These are phyloP conservation scores for Erodium chrysanthum DNA, from an alignment of 441 rosid species.

Conservation along the genomic window DNA sequence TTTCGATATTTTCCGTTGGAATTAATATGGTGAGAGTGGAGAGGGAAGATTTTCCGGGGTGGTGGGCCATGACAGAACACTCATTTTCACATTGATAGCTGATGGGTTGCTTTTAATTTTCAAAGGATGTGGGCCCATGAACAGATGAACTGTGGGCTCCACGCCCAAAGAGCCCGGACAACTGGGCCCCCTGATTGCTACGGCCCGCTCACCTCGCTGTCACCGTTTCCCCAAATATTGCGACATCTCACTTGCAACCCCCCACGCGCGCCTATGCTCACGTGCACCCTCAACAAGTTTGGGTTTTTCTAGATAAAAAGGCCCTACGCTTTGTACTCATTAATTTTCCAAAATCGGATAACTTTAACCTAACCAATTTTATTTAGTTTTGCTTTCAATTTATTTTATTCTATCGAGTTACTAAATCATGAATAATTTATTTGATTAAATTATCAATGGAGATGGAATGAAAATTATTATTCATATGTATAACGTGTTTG, in stretches of 20 bases:
- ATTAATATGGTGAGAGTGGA: background rate
- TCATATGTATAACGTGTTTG: too few relatives aligned
- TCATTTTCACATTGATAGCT: background rate
- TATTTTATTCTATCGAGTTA: too few relatives aligned
- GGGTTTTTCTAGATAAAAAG: too few relatives aligned
- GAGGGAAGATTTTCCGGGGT: background rate
- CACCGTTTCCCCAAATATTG: background rate
- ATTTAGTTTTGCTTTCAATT: too few relatives aligned
- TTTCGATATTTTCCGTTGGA: background rate
- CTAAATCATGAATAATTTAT: too few relatives aligned
- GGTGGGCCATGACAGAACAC: background rate
- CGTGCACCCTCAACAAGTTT: background rate
- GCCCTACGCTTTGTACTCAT: too few relatives aligned
- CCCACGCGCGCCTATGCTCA: background rate
- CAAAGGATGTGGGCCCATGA: background rate
- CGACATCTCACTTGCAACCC: background rate
- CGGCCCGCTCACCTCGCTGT: background rate
- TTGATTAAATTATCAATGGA: too few relatives aligned
- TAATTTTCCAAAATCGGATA: too few relatives aligned
- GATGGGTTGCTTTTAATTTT: background rate
- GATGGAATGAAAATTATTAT: too few relatives aligned
- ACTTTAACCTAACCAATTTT: too few relatives aligned
- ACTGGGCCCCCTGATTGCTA: background rate
- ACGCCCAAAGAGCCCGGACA: background rate
- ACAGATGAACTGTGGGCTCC: background rate